These are phyloP conservation scores for Pestalotiopsis sp. DNA, from an alignment of 2,329 filamentous ascomycete genomes.

Conservation along the genomic window DNA sequence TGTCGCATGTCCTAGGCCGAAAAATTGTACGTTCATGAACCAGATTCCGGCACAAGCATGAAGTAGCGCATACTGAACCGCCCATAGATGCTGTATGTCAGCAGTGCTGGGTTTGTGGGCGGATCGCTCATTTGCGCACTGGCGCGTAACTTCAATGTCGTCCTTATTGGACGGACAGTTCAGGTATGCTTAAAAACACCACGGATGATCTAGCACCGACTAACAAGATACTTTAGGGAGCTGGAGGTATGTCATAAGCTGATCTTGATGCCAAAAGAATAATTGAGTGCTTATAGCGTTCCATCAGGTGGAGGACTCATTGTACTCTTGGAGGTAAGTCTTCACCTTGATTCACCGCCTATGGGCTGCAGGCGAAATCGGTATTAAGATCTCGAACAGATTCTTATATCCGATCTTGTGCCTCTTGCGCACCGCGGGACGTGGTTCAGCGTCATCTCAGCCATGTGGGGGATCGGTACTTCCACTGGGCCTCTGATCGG, in stretches of 20 bases:
- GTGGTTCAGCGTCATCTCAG: constrained; percentile 31
- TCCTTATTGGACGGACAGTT: constrained; percentile 45
- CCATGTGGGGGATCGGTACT: constrained; percentile 51
- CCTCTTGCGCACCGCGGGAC: constrained; percentile 36
- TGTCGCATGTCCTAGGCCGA: constrained; percentile 20
- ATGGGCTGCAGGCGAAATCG: background rate
- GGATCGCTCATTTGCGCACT: constrained; percentile 26
- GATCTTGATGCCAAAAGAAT: background rate
- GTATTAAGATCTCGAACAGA: constrained; percentile 9
- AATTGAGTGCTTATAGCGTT: background rate
- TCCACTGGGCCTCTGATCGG: constrained; percentile 55
- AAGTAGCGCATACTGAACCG: background rate
- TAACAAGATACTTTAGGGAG: constrained; percentile 1
- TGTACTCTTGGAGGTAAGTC: constrained; percentile 34
- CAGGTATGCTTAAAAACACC: constrained; percentile 32
- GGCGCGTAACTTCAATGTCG: constrained; percentile 41
- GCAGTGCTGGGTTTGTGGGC: constrained; percentile 17
- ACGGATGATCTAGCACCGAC: background rate
- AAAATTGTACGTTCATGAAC: constrained; percentile 13
- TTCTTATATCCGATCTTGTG: constrained; percentile 39
- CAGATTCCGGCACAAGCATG: background rate
- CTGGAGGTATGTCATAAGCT: constrained; percentile 13
- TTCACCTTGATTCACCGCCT: constrained; percentile 15
- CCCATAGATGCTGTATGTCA: constrained; percentile 17
- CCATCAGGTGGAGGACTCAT: constrained; percentile 44